A percentile compares a stretch with the other conserved stretches of the same genome.
These are phyloP conservation scores for Starmerella sirachaensis DNA, from an alignment of 805 yeast species.

Conservation along the genomic window DNA sequence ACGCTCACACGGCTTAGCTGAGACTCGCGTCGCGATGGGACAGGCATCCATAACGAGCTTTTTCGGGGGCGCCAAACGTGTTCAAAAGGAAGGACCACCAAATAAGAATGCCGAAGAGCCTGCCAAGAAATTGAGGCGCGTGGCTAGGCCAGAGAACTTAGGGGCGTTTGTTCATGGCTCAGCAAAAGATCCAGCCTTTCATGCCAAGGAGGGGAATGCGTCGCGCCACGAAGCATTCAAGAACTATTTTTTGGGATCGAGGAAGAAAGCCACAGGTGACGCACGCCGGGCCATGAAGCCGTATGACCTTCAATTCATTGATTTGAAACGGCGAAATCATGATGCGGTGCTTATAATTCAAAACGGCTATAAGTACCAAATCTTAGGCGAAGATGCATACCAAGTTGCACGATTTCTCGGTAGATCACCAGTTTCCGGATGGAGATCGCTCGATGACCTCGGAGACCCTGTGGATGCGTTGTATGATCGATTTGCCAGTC, in stretches of 20 bases:
- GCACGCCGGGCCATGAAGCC: slow-evolving; percentile 47
- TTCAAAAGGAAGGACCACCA: neutral
- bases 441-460: slow-evolving; percentile 39
- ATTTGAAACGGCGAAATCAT: slow-evolving; percentile 44
- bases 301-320: slow-evolving; percentile 62
- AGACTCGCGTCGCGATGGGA: slow-evolving; percentile 5
- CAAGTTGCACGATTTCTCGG: slow-evolving; percentile 44
- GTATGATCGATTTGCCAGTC: slow-evolving; percentile 59
- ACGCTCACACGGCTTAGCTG: neutral
- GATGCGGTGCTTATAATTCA: slow-evolving; percentile 73
- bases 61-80: slow-evolving; percentile 2
- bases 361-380: slow-evolving; percentile 84
- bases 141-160: neutral
- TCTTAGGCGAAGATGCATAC: slow-evolving; percentile 75
- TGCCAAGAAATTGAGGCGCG: neutral
- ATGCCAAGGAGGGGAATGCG: neutral
- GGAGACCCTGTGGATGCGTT: slow-evolving; percentile 37
- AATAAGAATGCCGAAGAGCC: neutral
- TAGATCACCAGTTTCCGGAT: slow-evolving; percentile 59
- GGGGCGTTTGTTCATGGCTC: slow-evolving; percentile 2
- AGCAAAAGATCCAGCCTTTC: neutral
- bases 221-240: slow-evolving; percentile 6
- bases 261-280: neutral
- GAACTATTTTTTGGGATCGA: slow-evolving; percentile 1
- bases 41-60: slow-evolving; percentile 17